Evolutionary conservation across 2,329 filamentous ascomycete species (phyloP), one percentile per base, ranked within the genome.

Genomic region (Aspergillus chevalieri): DNA sequence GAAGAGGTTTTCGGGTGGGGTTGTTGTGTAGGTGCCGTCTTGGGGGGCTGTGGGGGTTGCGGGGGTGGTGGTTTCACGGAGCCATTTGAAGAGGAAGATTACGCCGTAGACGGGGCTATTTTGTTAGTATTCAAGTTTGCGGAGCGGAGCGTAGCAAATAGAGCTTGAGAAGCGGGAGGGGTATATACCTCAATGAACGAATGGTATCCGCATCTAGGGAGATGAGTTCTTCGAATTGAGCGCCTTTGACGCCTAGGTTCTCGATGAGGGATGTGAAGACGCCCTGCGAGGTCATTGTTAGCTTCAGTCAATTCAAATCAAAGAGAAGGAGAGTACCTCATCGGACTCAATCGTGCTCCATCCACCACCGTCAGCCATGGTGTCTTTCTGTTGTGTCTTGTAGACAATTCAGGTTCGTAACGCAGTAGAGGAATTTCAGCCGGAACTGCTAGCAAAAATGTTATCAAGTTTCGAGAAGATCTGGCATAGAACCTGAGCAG

Each of bases 271-370:
- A 95, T 56, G 93, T 98, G 75, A 98, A 98, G 66, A 98, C 91
- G 65, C 93, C 93, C 91, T 86, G 26, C 4, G 9, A 12, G 10
- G 3, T 54, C 26, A 38, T 26, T 19, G 30, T 52, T 43, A 12
- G 51, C 47, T 52, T 48, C 46, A 17, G 22, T 46, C 44, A n/a
- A 12, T 50, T 24, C 43, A 28, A 2, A 41, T 21, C 49, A 44
- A 36, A 6, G 36, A 47, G 26, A 49, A 24, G 47, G 44, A 41
- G 46, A 49, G 51, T 80, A 95, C 91, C 70, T 92, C 92, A 76
- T 97, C 92, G 56, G 89, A 95, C 73, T 97, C 92, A 66, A 97
- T 96, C 36, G 92, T 97, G 72, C 94, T 95, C 92, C 92, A 97
- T 56, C 92, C 91, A 61, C 68, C 73, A 48, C 62, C 61, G 48